phyloP scores from a whole-genome alignment of 129 eudicot genomes.

The Sambucus nigra region DNA sequence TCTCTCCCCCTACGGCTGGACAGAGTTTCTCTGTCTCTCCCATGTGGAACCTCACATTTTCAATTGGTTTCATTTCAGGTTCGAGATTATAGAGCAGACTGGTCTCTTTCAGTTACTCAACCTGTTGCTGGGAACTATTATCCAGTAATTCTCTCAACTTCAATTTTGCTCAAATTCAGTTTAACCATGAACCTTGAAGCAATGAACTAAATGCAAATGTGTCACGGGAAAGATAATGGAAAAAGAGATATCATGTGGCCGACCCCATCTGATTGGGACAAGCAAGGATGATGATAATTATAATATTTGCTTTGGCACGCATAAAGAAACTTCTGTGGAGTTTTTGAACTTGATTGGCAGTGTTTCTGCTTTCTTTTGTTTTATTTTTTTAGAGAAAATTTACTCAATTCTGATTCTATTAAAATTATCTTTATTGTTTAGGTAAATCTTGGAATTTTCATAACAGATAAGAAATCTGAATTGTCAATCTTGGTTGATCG shows the following conservation, averaged over 20 bases:
- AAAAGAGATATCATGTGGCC: too few species aligned
- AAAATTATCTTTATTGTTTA: slow-evolving; percentile 17
- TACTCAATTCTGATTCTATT: too few species aligned
- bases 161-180: background rate
- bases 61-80: slow-evolving; percentile 38
- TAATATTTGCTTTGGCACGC: too few species aligned
- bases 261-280: too few species aligned
- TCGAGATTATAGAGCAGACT: slow-evolving; percentile 70
- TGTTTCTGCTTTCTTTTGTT: background rate
- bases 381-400: background rate
- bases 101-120: slow-evolving; percentile 74
- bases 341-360: background rate
- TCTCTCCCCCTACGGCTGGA: too few species aligned
- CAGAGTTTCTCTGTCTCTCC: background rate
- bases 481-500: slow-evolving; percentile 86
- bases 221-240: too few species aligned
- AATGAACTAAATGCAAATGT: too few species aligned
- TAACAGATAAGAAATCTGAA: slow-evolving; percentile 53
- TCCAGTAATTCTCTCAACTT: slow-evolving; percentile 47
- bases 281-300: too few species aligned
- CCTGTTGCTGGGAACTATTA: slow-evolving; percentile 96
- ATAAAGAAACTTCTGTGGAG: background rate
- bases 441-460: slow-evolving; percentile 80
- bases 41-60: background rate
- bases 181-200: background rate